Evolutionary conservation across 345 rosid genomes (phyloP).

Genomic region (Rhodamnia argentea): DNA sequence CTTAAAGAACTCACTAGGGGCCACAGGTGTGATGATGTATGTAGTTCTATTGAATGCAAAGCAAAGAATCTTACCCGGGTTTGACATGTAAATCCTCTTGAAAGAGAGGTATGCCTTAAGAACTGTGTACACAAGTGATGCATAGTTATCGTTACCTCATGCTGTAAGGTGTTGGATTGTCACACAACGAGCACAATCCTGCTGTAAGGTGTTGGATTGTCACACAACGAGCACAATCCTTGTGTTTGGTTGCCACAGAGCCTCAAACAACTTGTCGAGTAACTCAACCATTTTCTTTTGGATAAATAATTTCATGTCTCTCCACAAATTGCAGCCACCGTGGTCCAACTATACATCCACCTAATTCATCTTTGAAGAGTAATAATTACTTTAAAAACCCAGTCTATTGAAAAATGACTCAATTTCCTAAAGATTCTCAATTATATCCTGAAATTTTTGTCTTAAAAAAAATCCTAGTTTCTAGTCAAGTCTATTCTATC

Average conservation of each 20-base stretch:
- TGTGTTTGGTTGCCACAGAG: neutral
- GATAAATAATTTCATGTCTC: neutral
- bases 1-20: neutral
- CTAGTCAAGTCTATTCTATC: too few species aligned
- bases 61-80: fast-evolving
- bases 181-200: too few species aligned
- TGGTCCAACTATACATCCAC: neutral
- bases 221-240: neutral
- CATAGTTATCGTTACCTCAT: fast-evolving
- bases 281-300: neutral
- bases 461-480: too few species aligned
- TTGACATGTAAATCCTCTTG: neutral
- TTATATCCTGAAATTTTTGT: too few species aligned
- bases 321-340: neutral
- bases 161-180: neutral
- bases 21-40: neutral
- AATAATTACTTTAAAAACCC: neutral
- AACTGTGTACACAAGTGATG: neutral
- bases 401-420: too few species aligned
- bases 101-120: neutral
- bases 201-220: neutral
- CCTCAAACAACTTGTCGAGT: too few species aligned
- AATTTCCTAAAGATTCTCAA: too few species aligned
- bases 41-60: neutral
- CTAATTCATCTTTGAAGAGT: neutral